A percentile compares a stretch with the other conserved stretches of the same genome.
phyloP scores from a whole-genome alignment of 352 stramenopile species.

The Phytophthora sojae region DNA sequence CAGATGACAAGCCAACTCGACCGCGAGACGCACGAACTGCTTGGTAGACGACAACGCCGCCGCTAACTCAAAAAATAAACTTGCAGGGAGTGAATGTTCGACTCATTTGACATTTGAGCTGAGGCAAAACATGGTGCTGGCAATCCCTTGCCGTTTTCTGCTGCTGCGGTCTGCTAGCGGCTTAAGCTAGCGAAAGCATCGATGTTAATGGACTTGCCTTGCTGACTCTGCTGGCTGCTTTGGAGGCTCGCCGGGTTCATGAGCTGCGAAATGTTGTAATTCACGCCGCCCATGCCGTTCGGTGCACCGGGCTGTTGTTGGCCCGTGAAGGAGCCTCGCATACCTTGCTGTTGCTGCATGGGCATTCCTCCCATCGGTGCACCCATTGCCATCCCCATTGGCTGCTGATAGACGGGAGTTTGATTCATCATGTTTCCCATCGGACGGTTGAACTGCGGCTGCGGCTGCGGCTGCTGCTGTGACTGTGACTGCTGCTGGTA shows the following conservation, averaged over 20 bases:
- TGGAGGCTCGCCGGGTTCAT: constrained; percentile 81
- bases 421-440: constrained; percentile 28
- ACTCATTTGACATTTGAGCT: constrained; percentile 16
- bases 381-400: constrained; percentile 29
- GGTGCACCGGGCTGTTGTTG: constrained; percentile 31
- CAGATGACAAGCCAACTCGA: constrained; percentile 47
- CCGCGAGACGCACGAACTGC: constrained; percentile 23
- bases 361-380: constrained; percentile 29
- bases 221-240: constrained; percentile 40
- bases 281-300: constrained; percentile 46
- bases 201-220: constrained; percentile 83
- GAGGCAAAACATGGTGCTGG: constrained; percentile 1
- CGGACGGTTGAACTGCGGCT: constrained; percentile 30
- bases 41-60: constrained; percentile 3
- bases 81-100: neutral
- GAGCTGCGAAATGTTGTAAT: constrained; percentile 87
- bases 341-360: constrained; percentile 30
- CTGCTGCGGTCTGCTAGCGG: constrained; percentile 20
- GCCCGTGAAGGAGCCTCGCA: constrained; percentile 29
- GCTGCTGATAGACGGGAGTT: constrained; percentile 26
- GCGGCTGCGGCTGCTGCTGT: constrained; percentile 27
- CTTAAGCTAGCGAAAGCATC: constrained; percentile 77
- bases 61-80: neutral
- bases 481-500: constrained; percentile 19
- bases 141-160: neutral